Percentiles rank a stretch among this genome's conserved stretches.
phyloP scores from a whole-genome alignment of 306 rosid genomes.

The Albizia julibrissin region DNA sequence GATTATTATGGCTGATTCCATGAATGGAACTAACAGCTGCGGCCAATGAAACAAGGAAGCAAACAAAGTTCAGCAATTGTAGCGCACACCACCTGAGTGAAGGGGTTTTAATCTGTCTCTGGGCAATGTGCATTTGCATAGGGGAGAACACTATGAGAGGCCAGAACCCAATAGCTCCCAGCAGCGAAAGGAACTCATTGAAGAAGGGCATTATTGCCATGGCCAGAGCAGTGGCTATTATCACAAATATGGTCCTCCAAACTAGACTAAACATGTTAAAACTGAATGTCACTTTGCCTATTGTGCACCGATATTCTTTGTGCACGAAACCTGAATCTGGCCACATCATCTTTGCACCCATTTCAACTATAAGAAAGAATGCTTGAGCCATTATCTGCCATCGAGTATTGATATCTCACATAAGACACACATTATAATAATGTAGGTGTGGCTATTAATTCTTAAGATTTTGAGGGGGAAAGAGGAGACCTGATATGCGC shows the following conservation, averaged over 20 bases:
- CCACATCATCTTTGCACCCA: conserved; percentile 55
- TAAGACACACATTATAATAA: background rate
- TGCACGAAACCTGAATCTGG: conserved; percentile 52
- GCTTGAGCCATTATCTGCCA: conserved; percentile 60
- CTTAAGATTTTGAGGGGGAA: background rate
- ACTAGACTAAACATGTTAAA: conserved; percentile 55
- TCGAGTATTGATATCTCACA: conserved; percentile 2
- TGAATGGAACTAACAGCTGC: conserved; percentile 52
- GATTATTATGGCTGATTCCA: conserved; percentile 47
- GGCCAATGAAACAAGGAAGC: conserved; percentile 51
- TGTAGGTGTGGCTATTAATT: background rate
- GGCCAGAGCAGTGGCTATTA: conserved; percentile 40
- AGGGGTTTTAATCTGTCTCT: conserved; percentile 35
- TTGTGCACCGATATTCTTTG: conserved; percentile 36
- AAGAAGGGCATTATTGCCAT: conserved; percentile 66
- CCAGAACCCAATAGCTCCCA: conserved; percentile 73
- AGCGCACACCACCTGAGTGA: conserved; percentile 54
- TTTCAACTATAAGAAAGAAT: conserved; percentile 49
- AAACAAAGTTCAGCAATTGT: conserved; percentile 47
- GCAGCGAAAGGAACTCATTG: conserved; percentile 58
- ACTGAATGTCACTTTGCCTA: conserved; percentile 17
- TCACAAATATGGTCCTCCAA: conserved; percentile 68
- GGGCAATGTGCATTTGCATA: conserved; percentile 67
- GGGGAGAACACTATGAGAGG: conserved; percentile 68
- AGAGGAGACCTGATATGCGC: conserved; percentile 71